Evolutionary conservation across 768 basidiomycete genomes (phyloP).

Genomic region (Leucocoprinus birnbaumii): DNA sequence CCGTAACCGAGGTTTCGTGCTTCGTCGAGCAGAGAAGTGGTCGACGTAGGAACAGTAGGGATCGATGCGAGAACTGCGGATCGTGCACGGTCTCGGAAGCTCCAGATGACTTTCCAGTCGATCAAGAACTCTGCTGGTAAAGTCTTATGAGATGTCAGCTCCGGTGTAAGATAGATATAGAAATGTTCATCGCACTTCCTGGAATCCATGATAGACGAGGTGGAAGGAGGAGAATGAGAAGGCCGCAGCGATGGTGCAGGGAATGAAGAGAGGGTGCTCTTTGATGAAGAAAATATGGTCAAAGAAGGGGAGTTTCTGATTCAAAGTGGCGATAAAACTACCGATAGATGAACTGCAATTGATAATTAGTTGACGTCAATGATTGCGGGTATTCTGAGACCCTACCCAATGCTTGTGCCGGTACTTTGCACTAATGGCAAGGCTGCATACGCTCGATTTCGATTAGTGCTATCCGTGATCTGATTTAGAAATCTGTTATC

Average conservation of each 20-base stretch:
- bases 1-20: neutral
- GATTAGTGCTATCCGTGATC: constrained; percentile 26
- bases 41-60: neutral
- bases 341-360: constrained; percentile 26
- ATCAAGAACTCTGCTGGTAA: constrained; percentile 11
- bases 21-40: neutral
- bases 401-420: constrained; percentile 21
- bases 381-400: neutral
- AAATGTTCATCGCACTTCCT: neutral
- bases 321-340: constrained; percentile 25
- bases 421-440: constrained; percentile 23
- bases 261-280: constrained; percentile 33
- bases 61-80: neutral
- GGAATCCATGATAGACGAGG: neutral
- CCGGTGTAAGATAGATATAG: neutral
- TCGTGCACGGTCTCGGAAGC: neutral
- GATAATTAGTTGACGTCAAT: neutral
- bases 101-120: constrained; percentile 2
- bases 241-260: constrained; percentile 26
- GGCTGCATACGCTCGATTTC: constrained; percentile 22
- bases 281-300: constrained; percentile 18
- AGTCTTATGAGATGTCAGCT: neutral
- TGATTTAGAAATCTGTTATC: constrained; percentile 6
- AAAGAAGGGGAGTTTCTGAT: constrained; percentile 22
- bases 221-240: constrained; percentile 21